These are phyloP conservation scores for Umbelopsis ramanniana DNA, from an alignment of 192 early-diverging fungal species.

Conservation along the genomic window DNA sequence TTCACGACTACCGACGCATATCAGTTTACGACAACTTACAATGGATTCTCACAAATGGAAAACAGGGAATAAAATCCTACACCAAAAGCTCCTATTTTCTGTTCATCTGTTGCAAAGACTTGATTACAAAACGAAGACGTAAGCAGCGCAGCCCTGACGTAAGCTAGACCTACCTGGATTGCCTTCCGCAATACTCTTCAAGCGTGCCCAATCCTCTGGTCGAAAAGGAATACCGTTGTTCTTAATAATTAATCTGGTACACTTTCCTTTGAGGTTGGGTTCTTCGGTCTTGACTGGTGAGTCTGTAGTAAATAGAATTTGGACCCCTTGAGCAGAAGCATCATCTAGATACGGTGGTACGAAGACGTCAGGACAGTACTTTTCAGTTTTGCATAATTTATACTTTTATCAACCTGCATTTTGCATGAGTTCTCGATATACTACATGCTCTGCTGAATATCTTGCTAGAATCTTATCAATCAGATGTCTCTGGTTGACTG, in stretches of 20 bases:
- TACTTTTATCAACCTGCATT: slow-evolving; percentile 51
- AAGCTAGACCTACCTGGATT: slow-evolving; percentile 73
- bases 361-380: background rate
- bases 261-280: slow-evolving; percentile 49
- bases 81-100: slow-evolving; percentile 80
- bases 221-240: slow-evolving; percentile 87
- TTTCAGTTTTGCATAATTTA: background rate
- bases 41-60: slow-evolving; percentile 87
- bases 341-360: slow-evolving; percentile 58
- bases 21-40: slow-evolving; percentile 67
- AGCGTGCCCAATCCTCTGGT: slow-evolving; percentile 79
- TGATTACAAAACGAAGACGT: slow-evolving; percentile 11
- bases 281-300: slow-evolving; percentile 34
- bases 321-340: slow-evolving; percentile 62
- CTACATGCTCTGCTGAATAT: slow-evolving; percentile 86
- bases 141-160: slow-evolving; percentile 38
- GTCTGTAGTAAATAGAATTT: slow-evolving; percentile 60
- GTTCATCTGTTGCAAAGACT: slow-evolving; percentile 32
- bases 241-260: slow-evolving; percentile 62
- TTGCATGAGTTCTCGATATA: slow-evolving; percentile 81
- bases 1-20: background rate
- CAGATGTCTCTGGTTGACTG: slow-evolving; percentile 88
- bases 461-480: slow-evolving; percentile 92
- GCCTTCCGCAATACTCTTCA: slow-evolving; percentile 89
- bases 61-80: slow-evolving; percentile 91